phyloP scores from a whole-genome alignment of 2,329 filamentous ascomycete species.

The Davidsoniella virescens region DNA sequence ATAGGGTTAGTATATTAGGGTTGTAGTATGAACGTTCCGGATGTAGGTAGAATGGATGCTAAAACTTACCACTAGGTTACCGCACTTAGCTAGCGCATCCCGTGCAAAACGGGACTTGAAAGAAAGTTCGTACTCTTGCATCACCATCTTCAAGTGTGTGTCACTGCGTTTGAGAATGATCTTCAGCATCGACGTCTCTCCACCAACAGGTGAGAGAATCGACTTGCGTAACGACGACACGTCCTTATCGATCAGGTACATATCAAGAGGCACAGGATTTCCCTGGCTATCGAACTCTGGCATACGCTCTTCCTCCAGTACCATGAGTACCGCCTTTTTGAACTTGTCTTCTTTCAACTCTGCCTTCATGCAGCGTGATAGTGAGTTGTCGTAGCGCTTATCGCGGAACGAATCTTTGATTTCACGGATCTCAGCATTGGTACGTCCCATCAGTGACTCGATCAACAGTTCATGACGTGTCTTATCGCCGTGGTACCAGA shows the following conservation, averaged over 20 bases:
- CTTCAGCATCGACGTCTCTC: conserved; percentile 73
- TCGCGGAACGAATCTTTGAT: conserved; percentile 86
- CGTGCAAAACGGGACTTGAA: conserved; percentile 72
- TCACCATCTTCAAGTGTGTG: conserved; percentile 61
- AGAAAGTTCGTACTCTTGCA: conserved; percentile 57
- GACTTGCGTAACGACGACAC: conserved; percentile 52
- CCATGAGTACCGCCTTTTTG: conserved; percentile 69
- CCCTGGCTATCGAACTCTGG: conserved; percentile 60
- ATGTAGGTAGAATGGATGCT: background rate
- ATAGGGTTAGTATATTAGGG: conserved; percentile 6
- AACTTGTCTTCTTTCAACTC: conserved; percentile 96
- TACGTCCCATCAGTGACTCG: conserved; percentile 78
- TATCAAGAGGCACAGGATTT: conserved; percentile 38
- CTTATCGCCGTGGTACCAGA: conserved; percentile 84
- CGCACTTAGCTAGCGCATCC: conserved; percentile 74
- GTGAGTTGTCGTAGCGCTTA: conserved; percentile 73
- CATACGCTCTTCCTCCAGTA: conserved; percentile 69
- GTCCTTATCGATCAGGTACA: conserved; percentile 49
- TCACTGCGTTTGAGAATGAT: conserved; percentile 73
- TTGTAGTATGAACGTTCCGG: background rate
- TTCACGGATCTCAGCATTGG: conserved; percentile 67
- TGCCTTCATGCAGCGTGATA: conserved; percentile 73
- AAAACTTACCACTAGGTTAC: conserved; percentile 72
- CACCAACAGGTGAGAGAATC: conserved; percentile 59
- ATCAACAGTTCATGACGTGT: conserved; percentile 79